Conservation (phyloP, 2,329 filamentous ascomycete species). For the Phymatotrichopsis omnivora region DNA sequence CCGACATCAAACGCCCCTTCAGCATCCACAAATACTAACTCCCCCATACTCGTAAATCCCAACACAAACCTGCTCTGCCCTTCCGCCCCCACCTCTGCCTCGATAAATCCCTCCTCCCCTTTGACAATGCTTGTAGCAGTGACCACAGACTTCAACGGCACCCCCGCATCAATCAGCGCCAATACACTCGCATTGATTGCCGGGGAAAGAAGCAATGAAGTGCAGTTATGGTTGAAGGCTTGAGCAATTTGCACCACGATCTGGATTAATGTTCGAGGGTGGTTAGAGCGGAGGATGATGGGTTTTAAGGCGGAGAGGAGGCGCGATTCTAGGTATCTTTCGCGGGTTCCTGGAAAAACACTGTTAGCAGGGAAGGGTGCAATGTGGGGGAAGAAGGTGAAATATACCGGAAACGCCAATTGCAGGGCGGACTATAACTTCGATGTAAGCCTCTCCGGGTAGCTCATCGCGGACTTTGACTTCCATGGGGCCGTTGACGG, state of each 20-base stretch:
- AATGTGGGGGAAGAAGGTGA: conserved; percentile 8
- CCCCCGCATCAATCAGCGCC: conserved; percentile 67
- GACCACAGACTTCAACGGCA: conserved; percentile 64
- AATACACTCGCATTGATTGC: conserved; percentile 71
- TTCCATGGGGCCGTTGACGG: conserved; percentile 89
- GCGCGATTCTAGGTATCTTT: conserved; percentile 71
- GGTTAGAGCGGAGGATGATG: conserved; percentile 62
- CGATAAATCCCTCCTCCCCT: conserved; percentile 12
- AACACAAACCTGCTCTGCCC: conserved; percentile 19
- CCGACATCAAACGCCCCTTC: conserved; percentile 53
- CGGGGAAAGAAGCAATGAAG: conserved; percentile 57
- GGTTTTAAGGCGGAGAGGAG: conserved; percentile 62
- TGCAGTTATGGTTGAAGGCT: conserved; percentile 51
- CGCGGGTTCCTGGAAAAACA: conserved; percentile 47
- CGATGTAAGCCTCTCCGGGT: conserved; percentile 79
- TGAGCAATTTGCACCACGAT: conserved; percentile 67
- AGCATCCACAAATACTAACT: conserved; percentile 30
- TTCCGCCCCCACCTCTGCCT: background rate
- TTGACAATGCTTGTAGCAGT: conserved; percentile 48
- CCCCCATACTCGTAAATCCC: conserved; percentile 26
- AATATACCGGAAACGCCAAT: conserved; percentile 65
- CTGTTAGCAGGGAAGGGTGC: conserved; percentile 13
- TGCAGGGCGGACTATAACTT: conserved; percentile 79
- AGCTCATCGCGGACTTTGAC: conserved; percentile 80
- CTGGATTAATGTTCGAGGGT: conserved; percentile 69